Evolutionary conservation across 2,329 filamentous ascomycete genomes (phyloP).

Genomic region (Nigrograna mackinnonii): DNA sequence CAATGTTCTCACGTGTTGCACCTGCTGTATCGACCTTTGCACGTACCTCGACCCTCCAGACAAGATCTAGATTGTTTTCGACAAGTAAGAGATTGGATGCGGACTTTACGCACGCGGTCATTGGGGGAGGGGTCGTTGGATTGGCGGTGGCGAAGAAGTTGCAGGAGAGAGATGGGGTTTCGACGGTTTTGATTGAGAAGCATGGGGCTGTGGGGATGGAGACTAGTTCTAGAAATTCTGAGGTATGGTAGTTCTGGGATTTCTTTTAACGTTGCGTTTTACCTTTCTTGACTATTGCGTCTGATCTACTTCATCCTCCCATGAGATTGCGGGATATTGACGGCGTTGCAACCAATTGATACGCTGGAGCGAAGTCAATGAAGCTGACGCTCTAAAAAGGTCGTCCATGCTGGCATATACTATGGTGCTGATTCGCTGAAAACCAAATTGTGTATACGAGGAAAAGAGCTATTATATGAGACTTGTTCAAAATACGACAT

Average conservation of each 20-base stretch:
- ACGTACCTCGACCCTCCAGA: neutral
- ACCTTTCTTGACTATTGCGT: neutral
- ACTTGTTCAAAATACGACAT: slow-evolving; percentile 72
- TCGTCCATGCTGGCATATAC: slow-evolving; percentile 95
- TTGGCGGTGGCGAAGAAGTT: slow-evolving; percentile 78
- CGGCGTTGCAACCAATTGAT: too few relatives aligned
- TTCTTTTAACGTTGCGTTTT: neutral
- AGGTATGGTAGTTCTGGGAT: slow-evolving; percentile 52
- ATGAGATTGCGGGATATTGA: too few relatives aligned
- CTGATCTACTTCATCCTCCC: too few relatives aligned
- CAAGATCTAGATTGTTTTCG: slow-evolving; percentile 18
- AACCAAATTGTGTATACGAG: slow-evolving; percentile 78
- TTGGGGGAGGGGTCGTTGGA: slow-evolving; percentile 76
- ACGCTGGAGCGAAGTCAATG: too few relatives aligned
- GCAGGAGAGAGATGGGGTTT: slow-evolving; percentile 61
- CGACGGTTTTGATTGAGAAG: slow-evolving; percentile 80
- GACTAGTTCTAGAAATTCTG: slow-evolving; percentile 87
- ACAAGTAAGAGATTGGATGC: slow-evolving; percentile 41
- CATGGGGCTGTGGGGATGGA: slow-evolving; percentile 78
- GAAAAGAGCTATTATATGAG: slow-evolving; percentile 76
- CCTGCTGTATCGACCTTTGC: too few relatives aligned
- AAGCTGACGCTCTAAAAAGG: too few relatives aligned
- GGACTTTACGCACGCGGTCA: slow-evolving; percentile 68
- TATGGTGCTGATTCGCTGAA: slow-evolving; percentile 80
- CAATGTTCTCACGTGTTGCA: neutral